Conservation (phyloP, 352 stramenopile species). For the Halophytophthora batemanensis region DNA sequence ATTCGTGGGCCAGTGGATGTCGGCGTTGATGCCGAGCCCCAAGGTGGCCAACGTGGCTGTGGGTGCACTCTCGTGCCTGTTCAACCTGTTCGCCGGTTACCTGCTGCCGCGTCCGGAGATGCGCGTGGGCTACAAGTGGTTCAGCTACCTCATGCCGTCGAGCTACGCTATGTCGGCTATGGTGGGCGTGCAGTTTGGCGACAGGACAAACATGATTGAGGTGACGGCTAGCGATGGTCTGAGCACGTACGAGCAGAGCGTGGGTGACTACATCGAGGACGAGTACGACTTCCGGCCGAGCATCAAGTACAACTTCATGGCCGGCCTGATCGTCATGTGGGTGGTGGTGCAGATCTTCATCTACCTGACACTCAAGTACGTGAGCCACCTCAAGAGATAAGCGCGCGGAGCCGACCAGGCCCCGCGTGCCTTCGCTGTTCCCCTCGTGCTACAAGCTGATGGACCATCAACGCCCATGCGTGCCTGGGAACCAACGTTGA, state of each 20-base stretch:
- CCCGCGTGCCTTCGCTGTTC: too few species aligned
- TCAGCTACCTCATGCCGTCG: constrained; percentile 59
- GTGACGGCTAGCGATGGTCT: constrained; percentile 9
- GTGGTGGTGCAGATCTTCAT: constrained; percentile 47
- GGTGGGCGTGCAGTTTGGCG: constrained; percentile 33
- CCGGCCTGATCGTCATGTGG: constrained; percentile 52
- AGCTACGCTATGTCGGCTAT: constrained; percentile 49
- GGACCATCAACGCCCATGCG: too few species aligned
- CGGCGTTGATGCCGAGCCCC: constrained; percentile 59
- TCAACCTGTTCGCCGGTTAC: constrained; percentile 67
- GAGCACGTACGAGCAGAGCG: constrained; percentile 19
- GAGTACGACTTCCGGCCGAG: constrained; percentile 58
- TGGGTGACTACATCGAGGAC: constrained; percentile 29
- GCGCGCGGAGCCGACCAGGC: neutral
- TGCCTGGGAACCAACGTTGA: too few species aligned
- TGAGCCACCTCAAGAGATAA: constrained; percentile 71
- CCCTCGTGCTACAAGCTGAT: too few species aligned
- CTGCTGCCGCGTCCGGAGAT: constrained; percentile 50
- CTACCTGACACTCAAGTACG: constrained; percentile 65
- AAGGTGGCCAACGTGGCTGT: constrained; percentile 80
- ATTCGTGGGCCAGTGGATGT: constrained; percentile 78
- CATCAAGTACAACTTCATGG: constrained; percentile 46
- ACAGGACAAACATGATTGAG: constrained; percentile 27
- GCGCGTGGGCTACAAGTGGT: constrained; percentile 66
- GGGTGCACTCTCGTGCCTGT: constrained; percentile 58